Conservation (phyloP, 2,329 filamentous ascomycete species). For the Pseudogymnoascus sp. region DNA sequence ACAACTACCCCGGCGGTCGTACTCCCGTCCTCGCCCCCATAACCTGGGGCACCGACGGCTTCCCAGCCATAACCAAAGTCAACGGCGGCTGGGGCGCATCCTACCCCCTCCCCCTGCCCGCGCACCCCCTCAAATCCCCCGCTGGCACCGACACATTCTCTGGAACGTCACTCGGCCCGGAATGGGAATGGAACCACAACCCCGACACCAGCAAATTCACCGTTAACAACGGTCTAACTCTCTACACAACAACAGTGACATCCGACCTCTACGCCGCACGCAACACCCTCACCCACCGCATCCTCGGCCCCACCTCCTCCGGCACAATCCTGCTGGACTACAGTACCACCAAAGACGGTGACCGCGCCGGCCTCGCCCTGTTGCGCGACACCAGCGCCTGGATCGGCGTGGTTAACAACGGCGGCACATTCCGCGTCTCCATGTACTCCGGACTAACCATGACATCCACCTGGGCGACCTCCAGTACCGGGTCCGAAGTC, state of each 20-base stretch:
- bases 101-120: constrained; percentile 32
- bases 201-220: constrained; percentile 42
- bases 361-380: constrained; percentile 43
- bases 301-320: constrained; percentile 38
- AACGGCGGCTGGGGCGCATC: constrained; percentile 42
- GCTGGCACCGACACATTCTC: constrained; percentile 41
- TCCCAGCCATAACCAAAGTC: constrained; percentile 33
- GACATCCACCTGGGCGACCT: constrained; percentile 30
- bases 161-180: constrained; percentile 34
- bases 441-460: constrained; percentile 28
- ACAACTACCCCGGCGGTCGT: constrained; percentile 48
- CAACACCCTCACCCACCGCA: constrained; percentile 42
- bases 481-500: constrained; percentile 26
- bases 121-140: constrained; percentile 20
- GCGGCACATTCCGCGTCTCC: constrained; percentile 15
- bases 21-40: constrained; percentile 51
- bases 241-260: constrained; percentile 45
- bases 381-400: constrained; percentile 48
- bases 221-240: constrained; percentile 38
- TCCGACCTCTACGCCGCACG: constrained; percentile 41
- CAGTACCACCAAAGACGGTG: constrained; percentile 42
- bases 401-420: constrained; percentile 36
- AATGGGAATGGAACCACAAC: constrained; percentile 59
- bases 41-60: constrained; percentile 45
- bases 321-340: constrained; percentile 46